A percentile compares a stretch with the other conserved stretches of the same genome.
Evolutionary conservation across 2,329 filamentous ascomycete genomes (phyloP).

Genomic region (Sporothrix protearum): DNA sequence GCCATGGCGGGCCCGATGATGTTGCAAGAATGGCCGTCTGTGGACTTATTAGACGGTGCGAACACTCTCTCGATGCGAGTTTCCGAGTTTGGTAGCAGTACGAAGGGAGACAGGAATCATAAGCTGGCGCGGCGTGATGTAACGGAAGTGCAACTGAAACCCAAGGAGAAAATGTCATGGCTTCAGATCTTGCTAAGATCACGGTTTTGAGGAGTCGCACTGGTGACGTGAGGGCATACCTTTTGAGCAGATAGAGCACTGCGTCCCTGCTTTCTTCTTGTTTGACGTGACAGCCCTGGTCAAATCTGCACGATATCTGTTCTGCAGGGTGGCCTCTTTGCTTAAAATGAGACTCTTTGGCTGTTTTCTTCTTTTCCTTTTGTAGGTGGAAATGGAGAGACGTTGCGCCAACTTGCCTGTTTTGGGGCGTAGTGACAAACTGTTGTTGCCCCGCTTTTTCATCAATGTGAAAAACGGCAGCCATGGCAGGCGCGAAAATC

Average conservation of each 20-base stretch:
- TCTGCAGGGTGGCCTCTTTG: neutral
- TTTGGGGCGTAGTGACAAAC: neutral
- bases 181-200: neutral
- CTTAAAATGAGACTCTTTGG: neutral
- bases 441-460: neutral
- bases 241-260: constrained; percentile 3
- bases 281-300: neutral
- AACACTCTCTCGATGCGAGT: neutral
- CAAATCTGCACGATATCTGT: neutral
- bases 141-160: no score
- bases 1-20: neutral
- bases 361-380: neutral
- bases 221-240: neutral
- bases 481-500: neutral
- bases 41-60: neutral
- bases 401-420: constrained; percentile 4
- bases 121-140: neutral
- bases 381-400: neutral
- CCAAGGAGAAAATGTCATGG: neutral
- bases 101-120: neutral
- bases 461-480: neutral
- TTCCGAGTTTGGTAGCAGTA: neutral
- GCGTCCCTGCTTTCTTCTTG: neutral
- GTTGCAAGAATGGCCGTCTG: neutral
- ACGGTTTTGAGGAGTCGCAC: neutral